These are phyloP conservation scores for Penicillium lagena DNA, from an alignment of 495 filamentous ascomycete genomes.

Conservation along the genomic window DNA sequence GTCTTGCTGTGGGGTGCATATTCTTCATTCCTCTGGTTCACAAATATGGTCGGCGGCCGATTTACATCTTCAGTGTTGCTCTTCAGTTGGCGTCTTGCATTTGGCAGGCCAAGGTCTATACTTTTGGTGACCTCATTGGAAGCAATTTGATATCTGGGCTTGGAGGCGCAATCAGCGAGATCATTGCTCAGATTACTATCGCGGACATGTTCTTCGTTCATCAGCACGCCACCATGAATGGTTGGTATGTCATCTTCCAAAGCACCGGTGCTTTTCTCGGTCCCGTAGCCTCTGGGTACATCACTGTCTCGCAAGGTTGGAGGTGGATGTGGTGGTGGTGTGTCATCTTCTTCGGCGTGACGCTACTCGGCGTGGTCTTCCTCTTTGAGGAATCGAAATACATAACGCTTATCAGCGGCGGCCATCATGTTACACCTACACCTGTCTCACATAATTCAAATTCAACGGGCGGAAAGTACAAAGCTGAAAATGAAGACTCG, in stretches of 20 bases:
- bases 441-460: no score
- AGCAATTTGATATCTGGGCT: conserved; percentile 27
- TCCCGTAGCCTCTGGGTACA: conserved; percentile 39
- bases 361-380: conserved; percentile 29
- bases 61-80: conserved; percentile 33
- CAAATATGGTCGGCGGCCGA: conserved; percentile 37
- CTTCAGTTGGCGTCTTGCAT: conserved; percentile 28
- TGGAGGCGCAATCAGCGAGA: conserved; percentile 34
- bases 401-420: conserved; percentile 5
- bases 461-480: neutral
- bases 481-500: neutral
- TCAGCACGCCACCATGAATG: conserved; percentile 35
- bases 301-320: conserved; percentile 40
- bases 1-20: conserved; percentile 32
- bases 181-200: conserved; percentile 40
- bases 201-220: conserved; percentile 46
- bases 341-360: conserved; percentile 36
- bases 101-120: conserved; percentile 30
- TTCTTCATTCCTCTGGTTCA: conserved; percentile 40
- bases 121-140: conserved; percentile 23
- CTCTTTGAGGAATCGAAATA: conserved; percentile 40
- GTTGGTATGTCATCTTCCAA: conserved; percentile 27
- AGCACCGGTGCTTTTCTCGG: conserved; percentile 28
- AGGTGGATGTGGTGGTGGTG: conserved; percentile 49
- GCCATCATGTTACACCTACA: neutral